Evolutionary conservation across 1,284 basidiomycete species (phyloP).

Genomic region (Cystobasidium slooffiae): DNA sequence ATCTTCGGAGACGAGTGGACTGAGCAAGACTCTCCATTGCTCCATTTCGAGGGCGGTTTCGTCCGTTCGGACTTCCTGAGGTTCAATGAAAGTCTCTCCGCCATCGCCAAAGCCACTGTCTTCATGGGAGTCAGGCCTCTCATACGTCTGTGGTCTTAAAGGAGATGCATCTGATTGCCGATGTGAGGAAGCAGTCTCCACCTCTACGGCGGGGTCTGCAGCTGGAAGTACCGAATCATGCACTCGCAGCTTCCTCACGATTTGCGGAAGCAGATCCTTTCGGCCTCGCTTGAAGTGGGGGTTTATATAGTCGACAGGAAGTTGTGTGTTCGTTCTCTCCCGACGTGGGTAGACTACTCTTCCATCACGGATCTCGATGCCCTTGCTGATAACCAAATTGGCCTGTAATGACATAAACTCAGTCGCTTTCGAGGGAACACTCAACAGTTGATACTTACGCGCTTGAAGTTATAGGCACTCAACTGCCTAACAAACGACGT

Average conservation of each 20-base stretch:
- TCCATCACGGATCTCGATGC: too few species aligned
- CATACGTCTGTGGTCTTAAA: too few species aligned
- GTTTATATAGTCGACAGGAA: slow-evolving; percentile 6
- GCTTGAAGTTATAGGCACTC: slow-evolving; percentile 48
- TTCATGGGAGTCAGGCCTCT: too few species aligned
- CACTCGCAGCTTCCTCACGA: not conserved
- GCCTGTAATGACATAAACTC: not conserved
- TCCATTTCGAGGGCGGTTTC: too few species aligned
- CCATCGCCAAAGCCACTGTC: too few species aligned
- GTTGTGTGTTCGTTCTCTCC: too few species aligned
- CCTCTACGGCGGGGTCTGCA: not conserved
- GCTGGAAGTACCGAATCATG: not conserved
- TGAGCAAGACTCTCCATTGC: too few species aligned
- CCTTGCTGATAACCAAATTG: not conserved
- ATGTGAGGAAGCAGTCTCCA: not conserved
- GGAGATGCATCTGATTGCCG: too few species aligned
- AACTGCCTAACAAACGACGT: slow-evolving; percentile 60
- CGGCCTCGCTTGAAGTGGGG: slow-evolving; percentile 7
- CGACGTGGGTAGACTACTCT: not conserved
- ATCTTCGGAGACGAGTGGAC: too few species aligned
- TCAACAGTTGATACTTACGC: not conserved
- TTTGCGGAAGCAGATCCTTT: not conserved
- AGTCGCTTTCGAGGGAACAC: too few species aligned
- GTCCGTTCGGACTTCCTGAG: too few species aligned
- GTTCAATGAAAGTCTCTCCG: too few species aligned